phyloP scores from a whole-genome alignment of 768 basidiomycete genomes.

The Lentinula sp. region DNA sequence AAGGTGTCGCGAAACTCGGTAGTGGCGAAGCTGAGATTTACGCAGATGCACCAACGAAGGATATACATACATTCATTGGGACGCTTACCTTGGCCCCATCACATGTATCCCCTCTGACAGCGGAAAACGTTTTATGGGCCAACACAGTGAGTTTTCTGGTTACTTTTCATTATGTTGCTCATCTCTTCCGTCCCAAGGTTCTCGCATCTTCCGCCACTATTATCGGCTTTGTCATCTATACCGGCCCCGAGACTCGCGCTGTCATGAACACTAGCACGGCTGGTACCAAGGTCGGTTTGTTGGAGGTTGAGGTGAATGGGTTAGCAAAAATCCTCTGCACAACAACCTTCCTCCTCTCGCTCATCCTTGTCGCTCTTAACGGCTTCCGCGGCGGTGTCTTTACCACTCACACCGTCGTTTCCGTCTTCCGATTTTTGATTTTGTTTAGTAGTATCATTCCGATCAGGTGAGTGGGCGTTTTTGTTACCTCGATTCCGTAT shows the following conservation, averaged over 20 bases:
- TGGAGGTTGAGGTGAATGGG: conserved; percentile 93
- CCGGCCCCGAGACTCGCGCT: conserved; percentile 90
- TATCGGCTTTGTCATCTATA: conserved; percentile 90
- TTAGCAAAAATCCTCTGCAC: conserved; percentile 96
- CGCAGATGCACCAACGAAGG: conserved; percentile 93
- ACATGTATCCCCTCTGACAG: conserved; percentile 75
- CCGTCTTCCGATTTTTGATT: conserved; percentile 94
- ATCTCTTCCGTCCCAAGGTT: conserved; percentile 30
- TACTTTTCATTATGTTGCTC: neutral
- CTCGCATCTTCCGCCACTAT: conserved; percentile 85
- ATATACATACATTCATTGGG: conserved; percentile 93
- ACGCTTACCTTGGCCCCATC: conserved; percentile 69
- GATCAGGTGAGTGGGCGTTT: conserved; percentile 73
- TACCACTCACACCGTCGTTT: conserved; percentile 37
- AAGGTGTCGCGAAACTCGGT: conserved; percentile 45
- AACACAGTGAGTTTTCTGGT: conserved; percentile 50
- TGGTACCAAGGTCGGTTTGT: conserved; percentile 84
- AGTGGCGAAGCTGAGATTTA: conserved; percentile 77
- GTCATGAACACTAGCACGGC: conserved; percentile 99
- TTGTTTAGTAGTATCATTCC: conserved; percentile 99
- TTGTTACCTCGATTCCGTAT: neutral
- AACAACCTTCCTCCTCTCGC: conserved; percentile 87
- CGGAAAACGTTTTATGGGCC: conserved; percentile 94
- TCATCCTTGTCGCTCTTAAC: conserved; percentile 91
- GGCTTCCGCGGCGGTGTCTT: conserved; percentile 96